A percentile compares a stretch with the other conserved stretches of the same genome.
phyloP scores from a whole-genome alignment of 768 basidiomycete genomes.

The Leccinellum rugosiceps region DNA sequence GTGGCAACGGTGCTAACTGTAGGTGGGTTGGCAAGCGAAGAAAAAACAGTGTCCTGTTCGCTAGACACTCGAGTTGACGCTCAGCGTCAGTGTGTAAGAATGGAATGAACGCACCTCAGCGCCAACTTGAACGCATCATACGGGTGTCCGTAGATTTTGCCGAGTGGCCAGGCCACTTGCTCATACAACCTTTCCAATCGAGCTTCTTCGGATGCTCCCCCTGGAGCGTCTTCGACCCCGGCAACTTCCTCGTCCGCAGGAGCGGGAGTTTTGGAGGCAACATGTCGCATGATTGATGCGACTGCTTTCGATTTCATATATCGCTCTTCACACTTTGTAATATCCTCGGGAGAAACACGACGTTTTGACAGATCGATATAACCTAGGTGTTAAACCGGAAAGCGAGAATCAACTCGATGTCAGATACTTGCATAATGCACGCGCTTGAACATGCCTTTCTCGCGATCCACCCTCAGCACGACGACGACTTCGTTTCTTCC shows the following conservation, averaged over 20 bases:
- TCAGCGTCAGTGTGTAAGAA: conserved; percentile 28
- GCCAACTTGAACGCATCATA: conserved; percentile 98
- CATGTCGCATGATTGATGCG: conserved; percentile 88
- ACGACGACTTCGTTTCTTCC: conserved; percentile 99
- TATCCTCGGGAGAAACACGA: conserved; percentile 96
- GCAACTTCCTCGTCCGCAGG: conserved; percentile 25
- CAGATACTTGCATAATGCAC: neutral
- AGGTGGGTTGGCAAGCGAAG: conserved; percentile 57
- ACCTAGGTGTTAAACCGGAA: conserved; percentile 43
- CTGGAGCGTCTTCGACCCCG: conserved; percentile 19
- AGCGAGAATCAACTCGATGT: neutral
- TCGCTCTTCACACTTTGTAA: conserved; percentile 97
- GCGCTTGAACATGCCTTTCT: conserved; percentile 68
- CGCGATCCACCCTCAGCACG: conserved; percentile 96
- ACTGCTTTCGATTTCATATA: conserved; percentile 98
- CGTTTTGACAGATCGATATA: conserved; percentile 99
- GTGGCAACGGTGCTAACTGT: conserved; percentile 55
- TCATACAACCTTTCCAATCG: conserved; percentile 87
- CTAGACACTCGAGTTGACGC: conserved; percentile 30
- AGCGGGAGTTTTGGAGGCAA: conserved; percentile 62
- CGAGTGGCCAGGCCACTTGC: conserved; percentile 89
- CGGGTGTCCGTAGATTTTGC: conserved; percentile 87
- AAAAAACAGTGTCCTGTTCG: conserved; percentile 79
- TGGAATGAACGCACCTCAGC: conserved; percentile 65
- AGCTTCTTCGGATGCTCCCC: conserved; percentile 64